Base-by-base conservation (phyloP, 106 monocot species). In the Dioscorea alata region DNA sequence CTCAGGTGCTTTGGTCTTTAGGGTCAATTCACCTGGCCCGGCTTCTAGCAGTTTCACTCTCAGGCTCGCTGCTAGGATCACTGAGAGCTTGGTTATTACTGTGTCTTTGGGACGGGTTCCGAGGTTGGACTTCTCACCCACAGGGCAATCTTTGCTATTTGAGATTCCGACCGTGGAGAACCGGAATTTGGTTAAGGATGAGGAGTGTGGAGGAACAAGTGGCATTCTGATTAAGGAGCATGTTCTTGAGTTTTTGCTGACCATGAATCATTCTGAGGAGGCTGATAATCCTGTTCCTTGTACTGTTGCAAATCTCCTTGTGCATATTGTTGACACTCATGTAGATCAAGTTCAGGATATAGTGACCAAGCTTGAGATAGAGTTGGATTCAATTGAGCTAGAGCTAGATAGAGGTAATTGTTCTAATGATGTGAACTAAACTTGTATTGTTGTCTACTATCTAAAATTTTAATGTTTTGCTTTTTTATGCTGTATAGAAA, bases 311-410 rank as follows among this genome's bases (percentile, higher is more conserved):
- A 80, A 75, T 57, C 73, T 84, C 8, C 49, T 84, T 6, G 72
- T 84, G 17, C 84, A 84, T 50, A 72, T 84, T 33, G 54, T 84
- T 42, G 84, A 84, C 65, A 79, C 84, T 0, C 79, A 84, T 70
- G 69, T 84, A 1, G 84, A 84, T 61, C 84, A 84, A 31, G 65
- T 84, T 25, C 84, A 84, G 65, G 84, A 84, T 53, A 84, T 80
- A 22, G 79, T 80, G 6, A 84, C 79, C 48, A 73, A 76, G 42
- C 66, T 84, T 13, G 84, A 84, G 73, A 76, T 84, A 73, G 76
- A 84, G 70, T 57, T 84, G 59, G 84, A 84, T 59, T 59, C 79
- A 4, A 79, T 84, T 8, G 84, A 80, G 64, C 65, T 80, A 25
- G 79, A 84, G 56, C 50, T 76, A 28, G 84, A 84, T 48, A 84